Evolutionary conservation across 768 basidiomycete genomes (phyloP), one percentile per base, ranked within the genome.

Genomic region (Leccinum truebloodii): DNA sequence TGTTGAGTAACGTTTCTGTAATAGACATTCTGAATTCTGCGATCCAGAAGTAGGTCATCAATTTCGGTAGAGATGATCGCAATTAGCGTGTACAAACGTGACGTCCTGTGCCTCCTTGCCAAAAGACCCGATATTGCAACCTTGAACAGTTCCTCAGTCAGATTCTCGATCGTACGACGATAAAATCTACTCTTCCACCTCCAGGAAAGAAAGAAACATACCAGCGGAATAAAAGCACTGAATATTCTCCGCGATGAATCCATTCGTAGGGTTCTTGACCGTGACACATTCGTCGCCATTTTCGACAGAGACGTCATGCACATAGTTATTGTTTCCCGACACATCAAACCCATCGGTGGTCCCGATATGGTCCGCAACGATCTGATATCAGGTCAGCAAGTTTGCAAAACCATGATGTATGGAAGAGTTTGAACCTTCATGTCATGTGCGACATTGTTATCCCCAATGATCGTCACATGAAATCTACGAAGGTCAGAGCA

Each of bases 231-330:
- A 6, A 26, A 35, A 3, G n/a, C 67, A 66, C 10, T 48, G 52
- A 4, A 69, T 53, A 22, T 66, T 63, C 49, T 66, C 55, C 20
- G 50, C 60, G 18, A 54, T 6, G 46, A 60, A 67, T 30, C 66
- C 59, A 18, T 70, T 54, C 4, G 74, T 71, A 4, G 75, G 71
- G 2, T 71, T 52, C 54, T 77, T 76, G 58, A 76, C 70, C 0
- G 73, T 75, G 16, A 75, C 71, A 51, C 74, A 76, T 52, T 77
- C 69, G 41, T 69, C 66, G 24, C 67, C 72, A 50, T 71, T 74
- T 56, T 73, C 74, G 24, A 77, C 71, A 6, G 66, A 64, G 50
- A 75, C 67, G 37, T 77, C 73, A 52, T 76, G 74, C 24, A 77
- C 70, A 41, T 67, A 67, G 55, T 73, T 69, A 59, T 70, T 68